Evolutionary conservation across 2,329 filamentous ascomycete species (phyloP), one percentile per base, ranked within the genome.

Genomic region (Phyllosticta paracitricarpa): DNA sequence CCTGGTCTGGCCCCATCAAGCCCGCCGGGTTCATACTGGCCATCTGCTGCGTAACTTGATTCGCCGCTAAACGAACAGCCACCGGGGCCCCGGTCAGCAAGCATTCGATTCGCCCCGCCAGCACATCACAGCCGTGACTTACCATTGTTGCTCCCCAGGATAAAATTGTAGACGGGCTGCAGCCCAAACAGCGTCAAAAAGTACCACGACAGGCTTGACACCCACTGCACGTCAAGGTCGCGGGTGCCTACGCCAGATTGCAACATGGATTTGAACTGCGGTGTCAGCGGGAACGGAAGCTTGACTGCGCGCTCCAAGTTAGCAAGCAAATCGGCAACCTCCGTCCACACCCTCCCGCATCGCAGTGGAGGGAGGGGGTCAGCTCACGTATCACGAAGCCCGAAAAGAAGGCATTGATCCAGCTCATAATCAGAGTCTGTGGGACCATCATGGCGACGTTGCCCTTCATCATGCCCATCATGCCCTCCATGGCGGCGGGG

Each of bases 391-490:
- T 97, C 56, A 99, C 94, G 72, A 97, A 99, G 33, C 94, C 94
- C 58, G 91, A 95, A 71, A 99, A 99, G 73, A 97, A 99, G 0
- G 94, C 92, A 78, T 99, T 99, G 74, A 99, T 97, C 94, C 94
- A 99, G 66, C 93, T 94, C 94, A 99, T 99, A 68, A 99, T 99
- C 72, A 99, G 78, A 5, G 92, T 97, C 76, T 99, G 96, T 56
- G 94, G 94, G 62, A 99, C 91, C 80, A 99, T 97, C 94, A 97
- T 99, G 66, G 94, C 93, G 89, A 99, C 96, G 73, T 99, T 96
- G 62, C 92, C 92, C 84, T 99, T 99, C 90, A 99, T 96, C 91
- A 96, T 96, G 67, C 94, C 93, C 94, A 99, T 99, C 94, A 99
- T 99, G 67, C 92, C 93, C 72, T 99, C 95, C 94, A 99, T 99